These are phyloP conservation scores for Sugiyamaella castrensis DNA, from an alignment of 1,139 yeast species.

Conservation along the genomic window DNA sequence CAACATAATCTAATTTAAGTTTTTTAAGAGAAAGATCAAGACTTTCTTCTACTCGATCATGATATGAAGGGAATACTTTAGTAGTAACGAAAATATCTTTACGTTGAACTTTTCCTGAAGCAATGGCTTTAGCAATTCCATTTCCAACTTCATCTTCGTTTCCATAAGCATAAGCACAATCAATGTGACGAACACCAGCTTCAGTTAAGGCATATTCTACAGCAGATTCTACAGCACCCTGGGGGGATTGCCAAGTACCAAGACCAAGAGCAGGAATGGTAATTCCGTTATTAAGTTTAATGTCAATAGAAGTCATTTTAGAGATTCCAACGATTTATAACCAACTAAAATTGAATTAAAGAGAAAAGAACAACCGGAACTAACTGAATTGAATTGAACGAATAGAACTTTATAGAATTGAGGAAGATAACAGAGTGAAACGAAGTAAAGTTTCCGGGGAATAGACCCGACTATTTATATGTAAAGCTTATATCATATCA, in stretches of 20 bases:
- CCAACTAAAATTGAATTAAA: too few relatives aligned
- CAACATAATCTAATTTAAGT: slow-evolving; percentile 76
- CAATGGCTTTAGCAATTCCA: slow-evolving; percentile 51
- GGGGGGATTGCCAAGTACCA: slow-evolving; percentile 75
- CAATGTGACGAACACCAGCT: slow-evolving; percentile 75
- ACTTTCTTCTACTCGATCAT: slow-evolving; percentile 56
- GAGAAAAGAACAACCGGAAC: too few relatives aligned
- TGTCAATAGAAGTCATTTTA: slow-evolving; percentile 27
- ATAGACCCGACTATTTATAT: neutral
- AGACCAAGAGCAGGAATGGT: slow-evolving; percentile 67
- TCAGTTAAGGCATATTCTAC: slow-evolving; percentile 57
- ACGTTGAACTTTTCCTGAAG: slow-evolving; percentile 65
- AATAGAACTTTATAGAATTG: too few relatives aligned
- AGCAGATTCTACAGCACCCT: slow-evolving; percentile 56
- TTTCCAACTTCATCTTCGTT: slow-evolving; percentile 66
- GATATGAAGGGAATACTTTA: slow-evolving; percentile 71
- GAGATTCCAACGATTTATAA: neutral
- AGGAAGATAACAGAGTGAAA: neutral
- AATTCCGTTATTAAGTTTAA: slow-evolving; percentile 57
- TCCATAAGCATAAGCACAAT: slow-evolving; percentile 66
- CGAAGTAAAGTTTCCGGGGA: neutral
- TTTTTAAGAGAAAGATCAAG: slow-evolving; percentile 60
- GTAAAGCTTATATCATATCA: neutral
- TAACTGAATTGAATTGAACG: too few relatives aligned
- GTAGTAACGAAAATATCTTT: slow-evolving; percentile 74